These are phyloP conservation scores for Gossypium herbaceum DNA, from an alignment of 345 rosid species.

Conservation along the genomic window DNA sequence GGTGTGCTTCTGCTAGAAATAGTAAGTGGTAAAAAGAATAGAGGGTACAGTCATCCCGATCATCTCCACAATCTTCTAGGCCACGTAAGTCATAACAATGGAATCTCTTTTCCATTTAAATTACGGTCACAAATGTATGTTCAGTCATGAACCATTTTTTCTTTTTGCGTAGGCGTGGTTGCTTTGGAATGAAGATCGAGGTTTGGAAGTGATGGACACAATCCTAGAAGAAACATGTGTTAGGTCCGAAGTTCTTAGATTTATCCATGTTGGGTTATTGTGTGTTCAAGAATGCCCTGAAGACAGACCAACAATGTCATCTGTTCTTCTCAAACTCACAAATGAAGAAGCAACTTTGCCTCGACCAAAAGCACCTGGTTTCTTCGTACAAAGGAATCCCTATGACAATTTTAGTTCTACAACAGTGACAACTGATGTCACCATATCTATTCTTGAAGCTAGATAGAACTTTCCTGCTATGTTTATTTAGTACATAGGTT, in stretches of 20 bases:
- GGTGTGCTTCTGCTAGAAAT: conserved; percentile 7
- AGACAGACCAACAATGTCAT: conserved; percentile 12
- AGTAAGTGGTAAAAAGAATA: conserved; percentile 12
- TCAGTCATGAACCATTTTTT: background rate
- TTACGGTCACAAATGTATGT: background rate
- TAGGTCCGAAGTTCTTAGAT: background rate
- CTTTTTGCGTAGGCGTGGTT: background rate
- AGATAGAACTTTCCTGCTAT: background rate
- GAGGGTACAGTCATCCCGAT: conserved; percentile 1
- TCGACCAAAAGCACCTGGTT: conserved; percentile 11
- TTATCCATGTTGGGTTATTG: conserved; percentile 1
- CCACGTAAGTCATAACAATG: background rate
- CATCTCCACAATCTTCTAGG: background rate
- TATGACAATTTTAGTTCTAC: background rate
- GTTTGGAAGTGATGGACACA: conserved; percentile 1
- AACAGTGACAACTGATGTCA: background rate
- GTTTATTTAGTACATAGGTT: too few relatives aligned
- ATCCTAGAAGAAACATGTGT: conserved; percentile 8
- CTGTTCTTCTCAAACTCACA: conserved; percentile 7
- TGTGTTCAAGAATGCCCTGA: conserved; percentile 14
- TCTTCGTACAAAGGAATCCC: background rate
- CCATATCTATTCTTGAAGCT: conserved; percentile 5
- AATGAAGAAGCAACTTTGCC: conserved; percentile 10
- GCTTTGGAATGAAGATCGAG: conserved; percentile 13
- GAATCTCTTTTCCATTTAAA: background rate